These are phyloP conservation scores for Amylostereum areolatum DNA, from an alignment of 1,284 basidiomycete species.

Conservation along the genomic window DNA sequence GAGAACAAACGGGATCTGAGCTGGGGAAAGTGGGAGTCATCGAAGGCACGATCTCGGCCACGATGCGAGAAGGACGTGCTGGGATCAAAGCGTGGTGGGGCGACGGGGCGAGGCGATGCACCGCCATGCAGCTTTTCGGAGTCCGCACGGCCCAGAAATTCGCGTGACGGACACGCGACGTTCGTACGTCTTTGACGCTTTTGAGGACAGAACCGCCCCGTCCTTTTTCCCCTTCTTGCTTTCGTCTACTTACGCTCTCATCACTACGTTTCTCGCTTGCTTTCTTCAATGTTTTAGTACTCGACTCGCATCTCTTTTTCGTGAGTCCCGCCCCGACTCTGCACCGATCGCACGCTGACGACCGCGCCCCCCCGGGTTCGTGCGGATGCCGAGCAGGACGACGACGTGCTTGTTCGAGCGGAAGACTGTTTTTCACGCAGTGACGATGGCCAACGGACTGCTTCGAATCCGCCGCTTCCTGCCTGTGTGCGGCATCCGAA, in stretches of 20 bases:
- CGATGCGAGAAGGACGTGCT: too few species aligned
- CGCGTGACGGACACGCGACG: too few species aligned
- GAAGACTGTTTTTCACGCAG: conserved; percentile 10
- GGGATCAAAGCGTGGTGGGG: too few species aligned
- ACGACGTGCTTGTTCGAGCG: conserved; percentile 10
- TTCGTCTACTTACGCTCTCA: not conserved
- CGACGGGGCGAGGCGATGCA: too few species aligned
- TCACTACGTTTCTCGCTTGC: conserved; percentile 1
- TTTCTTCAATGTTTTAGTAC: conserved; percentile 10
- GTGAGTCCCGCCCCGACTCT: not conserved
- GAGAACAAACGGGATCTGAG: too few species aligned
- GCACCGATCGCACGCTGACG: not conserved
- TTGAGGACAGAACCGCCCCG: too few species aligned
- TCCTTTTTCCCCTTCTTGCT: not conserved
- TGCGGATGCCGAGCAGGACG: conserved; percentile 2
- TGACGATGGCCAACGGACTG: conserved; percentile 7
- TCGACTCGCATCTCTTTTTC: not conserved
- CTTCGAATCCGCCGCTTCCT: conserved; percentile 2
- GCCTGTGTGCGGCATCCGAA: not conserved
- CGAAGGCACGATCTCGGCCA: too few species aligned
- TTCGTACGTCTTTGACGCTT: too few species aligned
- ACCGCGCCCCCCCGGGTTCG: not conserved
- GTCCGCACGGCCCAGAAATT: too few species aligned
- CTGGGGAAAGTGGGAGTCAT: too few species aligned
- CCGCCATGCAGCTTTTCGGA: too few species aligned